Base-by-base conservation (phyloP, 129 eudicot genomes). In the Flaveria brownii region DNA sequence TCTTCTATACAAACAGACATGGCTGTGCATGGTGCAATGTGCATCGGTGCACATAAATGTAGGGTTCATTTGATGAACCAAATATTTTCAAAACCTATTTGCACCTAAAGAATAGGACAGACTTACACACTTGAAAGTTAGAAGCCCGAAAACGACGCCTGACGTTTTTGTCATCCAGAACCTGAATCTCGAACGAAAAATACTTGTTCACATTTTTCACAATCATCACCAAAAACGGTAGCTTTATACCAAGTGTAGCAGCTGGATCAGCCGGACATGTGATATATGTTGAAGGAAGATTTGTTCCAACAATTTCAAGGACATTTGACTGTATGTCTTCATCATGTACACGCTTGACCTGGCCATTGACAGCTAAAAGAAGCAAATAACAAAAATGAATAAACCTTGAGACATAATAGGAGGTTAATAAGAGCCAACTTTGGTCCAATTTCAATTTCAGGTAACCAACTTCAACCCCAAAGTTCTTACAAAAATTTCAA, bases 51-150 rank as follows among this genome's bases (percentile, higher is more conserved):
- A 22, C 4, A 22, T 9, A 45, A 1, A 73, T 42, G 36, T 68
- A 68, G 57, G 41, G 73, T 68, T 12, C 73, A 23, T 41, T 68
- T 47, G 54, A 46, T 57, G 78, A 61, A 43, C 12, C 25, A 43
- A 60, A 7, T 36, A 28, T 4, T 4, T 10, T 76, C 61, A 25
- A 30, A 72, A 26, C 30, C 56, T 36, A 79, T 18, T 39, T 77
- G 67, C 75, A 60, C 66, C 46, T 63, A 76, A 46, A 72, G 47
- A 79, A 67, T 73, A 70, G 68, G 88, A 80, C 57, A 92, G 88
- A 95, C 94, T 91, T 95, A 87, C 99, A 87, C 83, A 95, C 99
- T 91, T 95, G 99, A 91, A 77, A 95, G 85, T 95, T 91, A 79
- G 99, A 95, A 87, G 99, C 92, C 22, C 99, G 99, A 54, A 95